Evolutionary conservation across 2,329 filamentous ascomycete species (phyloP), one percentile per base, ranked within the genome.

Genomic region (Orbilia oligospora): DNA sequence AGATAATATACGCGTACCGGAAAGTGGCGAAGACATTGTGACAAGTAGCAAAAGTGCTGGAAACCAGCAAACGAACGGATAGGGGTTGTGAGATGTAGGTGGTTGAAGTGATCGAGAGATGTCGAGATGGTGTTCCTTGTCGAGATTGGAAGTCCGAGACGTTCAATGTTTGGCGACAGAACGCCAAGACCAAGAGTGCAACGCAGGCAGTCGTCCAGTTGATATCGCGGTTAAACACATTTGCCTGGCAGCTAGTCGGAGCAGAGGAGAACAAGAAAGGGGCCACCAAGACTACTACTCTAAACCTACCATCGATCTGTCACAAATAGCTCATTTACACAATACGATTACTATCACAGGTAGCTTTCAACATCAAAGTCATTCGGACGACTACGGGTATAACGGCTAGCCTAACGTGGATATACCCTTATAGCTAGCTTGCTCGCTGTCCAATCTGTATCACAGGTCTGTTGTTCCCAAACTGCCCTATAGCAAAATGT

Each of bases 21-120:
- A 78, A 27, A 72, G 67, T 24, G 75, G 48, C 0, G 75, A 72
- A 6, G 75, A 72, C 75, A 78, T 78, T 49, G 30, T 58, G 36
- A 49, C n/a, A n/a, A n/a, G n/a, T 18, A 10, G 27, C 27, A 20
- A 6, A 48, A 30, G 44, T 49, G 63, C 75, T 69, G 53, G 53
- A 44, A 27, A 56, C 27, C 46, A 68, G 48, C 66, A 27, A 30
- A 53, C 18, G 5, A 20, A 18, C 41, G n/a, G 44, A 16, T 14
- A 3, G 41, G n/a, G 12, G 46, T 20, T 18, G 46, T 14, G 18
- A 38, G 46, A 55, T 71, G 56, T 16, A 46, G 44, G 44, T 20
- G 16, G n/a, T 46, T 46, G 5, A 3, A 41, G 46, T 20, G 51
- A 30, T 20, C 30, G 20, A 24, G 27, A 30, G 27, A 30, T 56